Evolutionary conservation across 2,329 filamentous ascomycete species (phyloP).

Genomic region (Colletotrichum siamense): DNA sequence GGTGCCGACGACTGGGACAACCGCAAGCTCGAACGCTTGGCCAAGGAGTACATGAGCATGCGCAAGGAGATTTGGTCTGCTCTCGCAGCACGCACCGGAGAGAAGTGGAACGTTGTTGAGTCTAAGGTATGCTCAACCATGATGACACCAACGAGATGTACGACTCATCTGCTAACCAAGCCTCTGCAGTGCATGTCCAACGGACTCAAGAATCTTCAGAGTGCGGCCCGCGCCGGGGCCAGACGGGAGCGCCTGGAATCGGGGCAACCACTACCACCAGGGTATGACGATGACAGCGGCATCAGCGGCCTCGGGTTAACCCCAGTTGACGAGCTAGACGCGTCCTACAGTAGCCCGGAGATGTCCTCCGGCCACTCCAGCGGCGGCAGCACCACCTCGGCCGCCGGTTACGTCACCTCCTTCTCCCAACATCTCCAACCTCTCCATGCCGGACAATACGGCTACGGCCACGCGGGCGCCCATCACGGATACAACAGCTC

Average conservation of each 20-base stretch:
- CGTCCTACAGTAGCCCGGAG: conserved; percentile 62
- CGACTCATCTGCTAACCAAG: conserved; percentile 17
- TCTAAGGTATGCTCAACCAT: conserved; percentile 55
- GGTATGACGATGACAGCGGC: conserved; percentile 74
- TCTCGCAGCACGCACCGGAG: conserved; percentile 76
- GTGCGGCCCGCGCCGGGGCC: conserved; percentile 68
- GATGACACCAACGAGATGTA: not conserved
- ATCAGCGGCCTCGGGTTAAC: conserved; percentile 67
- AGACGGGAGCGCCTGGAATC: conserved; percentile 68
- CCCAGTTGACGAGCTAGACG: conserved; percentile 64
- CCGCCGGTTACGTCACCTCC: conserved; percentile 32
- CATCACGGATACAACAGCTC: conserved; percentile 58
- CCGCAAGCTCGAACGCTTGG: conserved; percentile 75
- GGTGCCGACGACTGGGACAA: conserved; percentile 81
- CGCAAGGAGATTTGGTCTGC: conserved; percentile 83
- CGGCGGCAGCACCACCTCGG: conserved; percentile 35
- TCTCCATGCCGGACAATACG: conserved; percentile 24
- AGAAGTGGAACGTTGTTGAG: conserved; percentile 79
- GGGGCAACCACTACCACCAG: conserved; percentile 43
- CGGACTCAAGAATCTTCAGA: conserved; percentile 81
- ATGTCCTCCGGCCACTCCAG: conserved; percentile 50
- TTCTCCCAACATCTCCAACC: conserved; percentile 29
- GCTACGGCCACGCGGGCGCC: conserved; percentile 28
- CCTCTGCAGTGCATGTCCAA: conserved; percentile 76
- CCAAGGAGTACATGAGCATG: conserved; percentile 79